Percentiles rank a stretch among this genome's conserved stretches.
phyloP scores from a whole-genome alignment of 169 alveolate genomes.

The Cyclospora cayetanensis region DNA sequence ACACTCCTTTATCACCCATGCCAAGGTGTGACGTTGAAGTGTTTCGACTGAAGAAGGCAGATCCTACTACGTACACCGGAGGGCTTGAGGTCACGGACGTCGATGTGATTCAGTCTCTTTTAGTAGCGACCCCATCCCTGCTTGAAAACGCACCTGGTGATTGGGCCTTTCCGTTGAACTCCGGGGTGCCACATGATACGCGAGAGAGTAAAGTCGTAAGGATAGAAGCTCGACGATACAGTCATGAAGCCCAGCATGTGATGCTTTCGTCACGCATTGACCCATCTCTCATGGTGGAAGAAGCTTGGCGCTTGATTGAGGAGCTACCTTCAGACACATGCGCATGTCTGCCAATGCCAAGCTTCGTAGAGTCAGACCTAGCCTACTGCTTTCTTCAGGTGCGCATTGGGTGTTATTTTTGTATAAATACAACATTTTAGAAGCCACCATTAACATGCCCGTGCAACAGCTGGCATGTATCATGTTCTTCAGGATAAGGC shows the following conservation, averaged over 20 bases:
- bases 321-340: not conserved
- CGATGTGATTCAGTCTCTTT: slow-evolving; percentile 22
- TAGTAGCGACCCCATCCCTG: slow-evolving; percentile 47
- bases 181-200: not conserved
- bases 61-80: slow-evolving; percentile 33
- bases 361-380: slow-evolving; percentile 39
- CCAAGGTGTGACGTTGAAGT: slow-evolving; percentile 37
- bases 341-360: slow-evolving; percentile 53
- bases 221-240: not conserved
- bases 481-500: not conserved
- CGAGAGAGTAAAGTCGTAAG: not conserved
- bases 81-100: slow-evolving; percentile 40
- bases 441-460: not conserved
- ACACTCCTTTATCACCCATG: not conserved
- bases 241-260: not conserved
- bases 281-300: not conserved
- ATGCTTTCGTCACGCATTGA: slow-evolving; percentile 16
- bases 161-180: not conserved
- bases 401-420: not conserved
- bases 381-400: slow-evolving; percentile 1
- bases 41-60: slow-evolving; percentile 32
- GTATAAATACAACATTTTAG: not conserved
- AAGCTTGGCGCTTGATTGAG: slow-evolving; percentile 24
- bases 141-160: slow-evolving; percentile 9
- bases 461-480: not conserved